Conservation (phyloP, 2,329 filamentous ascomycete species). For the Penicillium sp. region DNA sequence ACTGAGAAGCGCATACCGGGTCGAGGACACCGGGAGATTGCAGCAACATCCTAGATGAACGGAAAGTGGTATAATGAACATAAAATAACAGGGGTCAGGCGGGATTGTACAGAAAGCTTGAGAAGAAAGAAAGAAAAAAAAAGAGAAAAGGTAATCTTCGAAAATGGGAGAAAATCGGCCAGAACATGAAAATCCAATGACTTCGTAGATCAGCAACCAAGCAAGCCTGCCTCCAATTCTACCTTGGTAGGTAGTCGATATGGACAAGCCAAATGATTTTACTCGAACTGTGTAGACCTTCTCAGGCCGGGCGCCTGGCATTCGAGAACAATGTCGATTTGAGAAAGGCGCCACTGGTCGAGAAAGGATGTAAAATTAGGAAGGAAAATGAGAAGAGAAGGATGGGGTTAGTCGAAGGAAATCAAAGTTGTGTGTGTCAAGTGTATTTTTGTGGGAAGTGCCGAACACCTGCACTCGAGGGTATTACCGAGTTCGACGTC, state of each 20-base stretch:
- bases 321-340: not conserved
- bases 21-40: slow-evolving; percentile 20
- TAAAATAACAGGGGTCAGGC: slow-evolving; percentile 9
- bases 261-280: not conserved
- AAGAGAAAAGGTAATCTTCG: slow-evolving; percentile 13
- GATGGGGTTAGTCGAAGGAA: slow-evolving; percentile 8
- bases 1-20: slow-evolving; percentile 8
- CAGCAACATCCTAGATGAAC: slow-evolving; percentile 24
- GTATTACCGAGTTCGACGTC: slow-evolving; percentile 18
- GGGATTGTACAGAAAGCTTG: slow-evolving; percentile 4
- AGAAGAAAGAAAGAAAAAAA: not conserved
- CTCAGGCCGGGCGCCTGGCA: not conserved
- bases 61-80: slow-evolving; percentile 30
- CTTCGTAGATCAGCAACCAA: slow-evolving; percentile 8
- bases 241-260: slow-evolving; percentile 2
- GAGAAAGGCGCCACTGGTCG: not conserved
- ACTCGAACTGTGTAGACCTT: not conserved
- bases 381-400: not conserved
- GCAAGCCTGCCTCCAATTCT: slow-evolving; percentile 8
- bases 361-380: not conserved
- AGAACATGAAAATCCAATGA: slow-evolving; percentile 14
- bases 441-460: slow-evolving; percentile 5
- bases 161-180: slow-evolving; percentile 9
- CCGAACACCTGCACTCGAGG: not conserved
- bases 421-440: slow-evolving; percentile 4